Base-by-base conservation (phyloP, 164 flowering plant genomes). In the Echeveria elegans region DNA sequence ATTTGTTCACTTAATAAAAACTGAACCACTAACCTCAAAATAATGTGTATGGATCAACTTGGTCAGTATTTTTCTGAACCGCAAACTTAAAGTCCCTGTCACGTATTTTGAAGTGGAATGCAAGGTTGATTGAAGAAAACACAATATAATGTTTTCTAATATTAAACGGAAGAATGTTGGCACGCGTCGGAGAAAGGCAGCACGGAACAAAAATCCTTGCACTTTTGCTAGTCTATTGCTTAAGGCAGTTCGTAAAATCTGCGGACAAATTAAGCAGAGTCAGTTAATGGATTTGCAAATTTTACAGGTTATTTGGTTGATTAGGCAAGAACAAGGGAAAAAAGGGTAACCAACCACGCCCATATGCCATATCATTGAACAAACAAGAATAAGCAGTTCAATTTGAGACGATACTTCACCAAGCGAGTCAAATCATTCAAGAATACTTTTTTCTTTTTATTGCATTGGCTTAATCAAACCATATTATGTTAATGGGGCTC, bases 151-250 rank as follows among this genome's bases (percentile, higher is more conserved):
- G 75, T 95, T 95, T 75, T 95, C 99, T 63, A 87, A 71, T 45
- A 95, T 92, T 71, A 95, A 78, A 64, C 88, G 92, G 34, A 89
- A 65, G 76, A 95, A 95, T 31, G 85, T 64, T 65, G 99, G 97
- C 14, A 85, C 84, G 56, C 95, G 99, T 31, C 90, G 84, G 60
- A 95, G 96, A 81, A 95, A 95, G 70, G 97, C 99, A 60, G 98
- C 89, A 62, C 98, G 97, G 70, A 95, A 95, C 65, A 95, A 74
- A 73, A 95, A 88, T 31, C 99, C 99, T 77, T 95, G 99, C 66
- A 95, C 99, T 86, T 88, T 95, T 24, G 99, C 99, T 69, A 95
- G 74, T 77, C 97, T 83, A 77, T 95, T 95, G 83, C 99, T 88
- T 75, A 88, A 73, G 73, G 91, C 83, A 68, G 99, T 85, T 72